Evolutionary conservation across 2,329 filamentous ascomycete genomes (phyloP).

Genomic region (Botrytis paeoniae): DNA sequence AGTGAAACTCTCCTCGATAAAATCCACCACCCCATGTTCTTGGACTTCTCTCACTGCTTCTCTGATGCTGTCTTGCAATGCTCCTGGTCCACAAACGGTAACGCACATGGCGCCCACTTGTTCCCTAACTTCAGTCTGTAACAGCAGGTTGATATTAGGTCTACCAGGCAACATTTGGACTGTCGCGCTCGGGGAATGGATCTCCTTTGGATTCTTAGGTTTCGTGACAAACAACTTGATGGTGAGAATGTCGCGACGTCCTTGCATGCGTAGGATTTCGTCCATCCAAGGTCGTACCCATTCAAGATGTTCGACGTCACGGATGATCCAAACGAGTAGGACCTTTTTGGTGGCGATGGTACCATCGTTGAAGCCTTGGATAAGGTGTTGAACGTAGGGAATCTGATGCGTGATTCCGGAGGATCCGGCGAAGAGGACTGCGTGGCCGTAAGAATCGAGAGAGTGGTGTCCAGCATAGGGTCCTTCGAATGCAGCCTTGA

Average conservation of each 20-base stretch:
- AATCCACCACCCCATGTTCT: constrained; percentile 63
- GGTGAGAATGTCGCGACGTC: constrained; percentile 76
- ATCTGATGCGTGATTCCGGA: constrained; percentile 96
- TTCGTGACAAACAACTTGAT: constrained; percentile 90
- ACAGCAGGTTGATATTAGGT: constrained; percentile 75
- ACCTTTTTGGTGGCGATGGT: constrained; percentile 78
- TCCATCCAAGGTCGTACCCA: constrained; percentile 91
- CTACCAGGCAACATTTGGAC: constrained; percentile 92
- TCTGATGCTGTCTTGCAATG: constrained; percentile 72
- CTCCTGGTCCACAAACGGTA: constrained; percentile 73
- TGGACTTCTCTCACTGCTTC: constrained; percentile 63
- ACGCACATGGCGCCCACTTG: constrained; percentile 88
- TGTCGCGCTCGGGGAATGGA: constrained; percentile 70
- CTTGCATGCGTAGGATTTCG: constrained; percentile 70
- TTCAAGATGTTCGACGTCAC: constrained; percentile 82
- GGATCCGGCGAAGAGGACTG: constrained; percentile 85
- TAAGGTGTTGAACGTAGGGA: constrained; percentile 76
- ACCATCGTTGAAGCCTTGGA: constrained; percentile 64
- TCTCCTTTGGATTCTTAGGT: constrained; percentile 73
- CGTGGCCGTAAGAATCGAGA: constrained; percentile 88
- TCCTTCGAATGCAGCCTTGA: constrained; percentile 73
- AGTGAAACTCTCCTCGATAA: constrained; percentile 74
- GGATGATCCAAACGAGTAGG: constrained; percentile 88
- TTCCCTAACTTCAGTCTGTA: constrained; percentile 76
- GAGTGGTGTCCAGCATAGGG: constrained; percentile 83